phyloP scores from a whole-genome alignment of 2,329 filamentous ascomycete species.

The Leptographium galeiforme region DNA sequence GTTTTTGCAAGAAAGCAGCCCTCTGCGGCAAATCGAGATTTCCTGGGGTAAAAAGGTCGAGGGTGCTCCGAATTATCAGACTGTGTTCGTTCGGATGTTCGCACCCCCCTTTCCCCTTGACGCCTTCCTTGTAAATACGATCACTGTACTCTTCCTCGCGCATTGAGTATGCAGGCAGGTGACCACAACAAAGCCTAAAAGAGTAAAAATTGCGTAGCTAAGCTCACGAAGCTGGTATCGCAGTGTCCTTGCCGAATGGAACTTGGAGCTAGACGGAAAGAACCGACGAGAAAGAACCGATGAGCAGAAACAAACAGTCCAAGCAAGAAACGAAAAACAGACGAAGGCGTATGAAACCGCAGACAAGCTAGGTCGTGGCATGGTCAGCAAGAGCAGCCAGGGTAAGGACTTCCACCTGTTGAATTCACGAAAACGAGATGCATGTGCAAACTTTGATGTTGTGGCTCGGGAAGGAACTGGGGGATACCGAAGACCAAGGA shows the following conservation, averaged over 20 bases:
- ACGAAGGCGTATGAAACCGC: neutral
- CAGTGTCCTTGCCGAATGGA: neutral
- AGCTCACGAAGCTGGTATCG: neutral
- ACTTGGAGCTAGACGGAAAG: neutral
- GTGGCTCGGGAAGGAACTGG: too few species aligned
- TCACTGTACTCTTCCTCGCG: neutral
- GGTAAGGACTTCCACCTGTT: too few species aligned
- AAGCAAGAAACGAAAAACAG: neutral
- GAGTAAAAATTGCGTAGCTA: neutral
- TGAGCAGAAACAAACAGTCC: neutral
- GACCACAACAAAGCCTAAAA: neutral
- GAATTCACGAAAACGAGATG: too few species aligned
- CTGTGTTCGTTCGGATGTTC: neutral
- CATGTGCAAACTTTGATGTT: too few species aligned
- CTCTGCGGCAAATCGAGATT: neutral
- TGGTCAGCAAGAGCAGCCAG: neutral
- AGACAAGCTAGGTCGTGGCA: neutral
- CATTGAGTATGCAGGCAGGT: neutral
- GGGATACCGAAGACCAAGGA: too few species aligned
- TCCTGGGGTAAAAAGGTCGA: neutral
- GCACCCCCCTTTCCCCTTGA: neutral
- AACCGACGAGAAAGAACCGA: neutral
- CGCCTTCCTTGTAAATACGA: neutral
- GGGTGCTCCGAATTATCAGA: neutral
- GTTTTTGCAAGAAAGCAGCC: neutral